phyloP scores from a whole-genome alignment of 2,329 filamentous ascomycete species.

The Colletotrichum chrysophilum region DNA sequence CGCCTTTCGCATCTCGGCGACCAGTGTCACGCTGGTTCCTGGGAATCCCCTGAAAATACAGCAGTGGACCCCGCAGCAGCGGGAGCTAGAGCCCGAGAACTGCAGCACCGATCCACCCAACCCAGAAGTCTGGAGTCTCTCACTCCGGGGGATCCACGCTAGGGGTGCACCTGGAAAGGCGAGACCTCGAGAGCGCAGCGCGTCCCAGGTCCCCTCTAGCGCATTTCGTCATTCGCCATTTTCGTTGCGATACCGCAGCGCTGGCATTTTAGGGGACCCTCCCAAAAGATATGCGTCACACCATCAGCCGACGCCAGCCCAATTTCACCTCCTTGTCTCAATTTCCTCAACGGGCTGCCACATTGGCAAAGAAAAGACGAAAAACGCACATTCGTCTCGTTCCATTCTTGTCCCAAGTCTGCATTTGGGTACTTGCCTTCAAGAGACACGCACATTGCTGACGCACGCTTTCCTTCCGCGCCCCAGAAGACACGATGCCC shows the following conservation, averaged over 20 bases:
- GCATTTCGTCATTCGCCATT: slow-evolving; percentile 22
- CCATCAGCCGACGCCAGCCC: not conserved
- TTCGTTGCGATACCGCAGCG: slow-evolving; percentile 15
- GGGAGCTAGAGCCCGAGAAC: slow-evolving; percentile 9
- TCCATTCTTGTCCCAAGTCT: not conserved
- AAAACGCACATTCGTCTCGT: not conserved
- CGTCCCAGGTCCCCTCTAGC: not conserved
- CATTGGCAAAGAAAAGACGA: not conserved
- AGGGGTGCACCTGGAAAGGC: not conserved
- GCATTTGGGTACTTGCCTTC: not conserved
- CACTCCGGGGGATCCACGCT: slow-evolving; percentile 7
- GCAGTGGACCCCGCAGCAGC: slow-evolving; percentile 3
- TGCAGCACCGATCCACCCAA: slow-evolving; percentile 6
- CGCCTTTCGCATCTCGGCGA: not conserved
- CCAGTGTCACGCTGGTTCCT: not conserved
- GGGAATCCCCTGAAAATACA: not conserved
- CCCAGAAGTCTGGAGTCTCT: not conserved
- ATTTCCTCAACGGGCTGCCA: not conserved
- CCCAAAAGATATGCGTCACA: not conserved
- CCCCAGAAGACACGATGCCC: slow-evolving; percentile 22
- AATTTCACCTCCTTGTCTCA: not conserved
- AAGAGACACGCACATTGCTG: not conserved
- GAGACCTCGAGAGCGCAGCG: not conserved
- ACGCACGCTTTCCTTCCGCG: not conserved
- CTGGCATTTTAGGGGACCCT: not conserved